Evolutionary conservation across 192 early-diverging fungal genomes (phyloP), one percentile per base, ranked within the genome.

Genomic region (Coemansia javaensis): DNA sequence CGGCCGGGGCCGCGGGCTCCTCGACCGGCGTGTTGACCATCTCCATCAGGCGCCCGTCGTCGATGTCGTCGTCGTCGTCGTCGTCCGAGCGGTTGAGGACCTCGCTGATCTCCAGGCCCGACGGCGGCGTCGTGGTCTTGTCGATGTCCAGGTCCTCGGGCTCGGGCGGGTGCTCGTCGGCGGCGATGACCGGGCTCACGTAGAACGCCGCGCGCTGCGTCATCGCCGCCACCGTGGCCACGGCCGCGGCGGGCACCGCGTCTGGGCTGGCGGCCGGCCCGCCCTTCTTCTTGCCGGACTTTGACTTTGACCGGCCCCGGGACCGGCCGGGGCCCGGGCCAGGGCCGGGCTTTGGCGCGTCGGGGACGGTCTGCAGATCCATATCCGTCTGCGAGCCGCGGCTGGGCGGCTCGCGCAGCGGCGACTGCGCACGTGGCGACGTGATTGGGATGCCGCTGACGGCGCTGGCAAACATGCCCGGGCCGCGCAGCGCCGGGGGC

Each of bases 21-120:
- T 56, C 57, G 16, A 32, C 43, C 27, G 66, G 66, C 34, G 80
- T 49, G 64, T 86, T 70, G 54, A 69, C 68, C 57, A 77, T 77
- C 43, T 80, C 77, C 47, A 66, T 32, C 44, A 74, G 50, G 10
- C 66, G 59, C 30, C 74, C 63, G 9, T 56, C 66, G 36, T 79
- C 71, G 35, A 62, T 42, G 33, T 58, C 56, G 50, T 71, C 63
- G 46, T 68, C 68, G 50, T 72, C 67, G 42, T 77, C 50, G 14
- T 72, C 64, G 42, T 60, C 56, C 23, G 62, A 66, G 17, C 63
- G 59, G 50, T 74, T 74, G 32, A 74, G 70, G 17, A 64, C 63
- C 50, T 74, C 70, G 55, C 56, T 66, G 46, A 74, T 74, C 47
- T 74, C 70, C 18, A 66, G 15, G 4, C 57, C 53, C 41, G 61